Percentiles rank a stretch among this genome's conserved stretches.
Evolutionary conservation across 2,329 filamentous ascomycete species (phyloP).

Genomic region (Alternaria ventricosa): DNA sequence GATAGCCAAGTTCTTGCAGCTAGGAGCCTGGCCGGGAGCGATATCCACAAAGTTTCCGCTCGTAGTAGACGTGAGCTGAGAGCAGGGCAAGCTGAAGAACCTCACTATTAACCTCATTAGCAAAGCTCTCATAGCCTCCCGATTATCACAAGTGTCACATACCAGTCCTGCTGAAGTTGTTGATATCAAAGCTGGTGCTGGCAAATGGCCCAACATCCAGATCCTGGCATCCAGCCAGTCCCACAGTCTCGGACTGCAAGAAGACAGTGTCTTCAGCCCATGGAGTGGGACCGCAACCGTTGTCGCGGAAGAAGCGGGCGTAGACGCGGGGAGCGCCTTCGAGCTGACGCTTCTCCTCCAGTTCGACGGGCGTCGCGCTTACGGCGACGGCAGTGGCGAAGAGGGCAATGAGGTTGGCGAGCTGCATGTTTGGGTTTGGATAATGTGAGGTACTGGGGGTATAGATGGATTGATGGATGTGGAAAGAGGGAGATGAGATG

Average conservation of each 20-base stretch:
- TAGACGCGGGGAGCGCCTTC: slow-evolving; percentile 13
- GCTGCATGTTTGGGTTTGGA: slow-evolving; percentile 4
- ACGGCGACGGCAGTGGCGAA: slow-evolving; percentile 5
- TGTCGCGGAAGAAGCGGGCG: slow-evolving; percentile 15
- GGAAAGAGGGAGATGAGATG: not conserved
- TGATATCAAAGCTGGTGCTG: slow-evolving; percentile 12
- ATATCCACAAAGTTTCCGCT: slow-evolving; percentile 13
- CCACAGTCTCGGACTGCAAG: slow-evolving; percentile 1
- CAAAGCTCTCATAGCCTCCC: not conserved
- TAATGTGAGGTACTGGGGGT: not conserved
- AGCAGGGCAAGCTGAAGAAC: slow-evolving; percentile 12
- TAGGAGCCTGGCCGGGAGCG: slow-evolving; percentile 1
- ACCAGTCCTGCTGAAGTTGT: slow-evolving; percentile 9
- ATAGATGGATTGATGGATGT: not conserved
- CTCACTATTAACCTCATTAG: not conserved
- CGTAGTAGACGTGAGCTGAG: not conserved
- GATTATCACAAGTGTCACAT: not conserved
- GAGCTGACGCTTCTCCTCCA: slow-evolving; percentile 3
- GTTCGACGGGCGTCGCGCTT: slow-evolving; percentile 2
- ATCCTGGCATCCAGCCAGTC: slow-evolving; percentile 11
- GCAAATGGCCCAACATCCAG: slow-evolving; percentile 9
- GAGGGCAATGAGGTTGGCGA: slow-evolving; percentile 4
- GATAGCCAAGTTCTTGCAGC: slow-evolving; percentile 8
- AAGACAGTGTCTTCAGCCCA: slow-evolving; percentile 17
- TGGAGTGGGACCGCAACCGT: slow-evolving; percentile 2